A percentile compares a stretch with the other conserved stretches of the same genome.
phyloP scores from a whole-genome alignment of 2,329 filamentous ascomycete genomes.

The Colletotrichum australisinense region DNA sequence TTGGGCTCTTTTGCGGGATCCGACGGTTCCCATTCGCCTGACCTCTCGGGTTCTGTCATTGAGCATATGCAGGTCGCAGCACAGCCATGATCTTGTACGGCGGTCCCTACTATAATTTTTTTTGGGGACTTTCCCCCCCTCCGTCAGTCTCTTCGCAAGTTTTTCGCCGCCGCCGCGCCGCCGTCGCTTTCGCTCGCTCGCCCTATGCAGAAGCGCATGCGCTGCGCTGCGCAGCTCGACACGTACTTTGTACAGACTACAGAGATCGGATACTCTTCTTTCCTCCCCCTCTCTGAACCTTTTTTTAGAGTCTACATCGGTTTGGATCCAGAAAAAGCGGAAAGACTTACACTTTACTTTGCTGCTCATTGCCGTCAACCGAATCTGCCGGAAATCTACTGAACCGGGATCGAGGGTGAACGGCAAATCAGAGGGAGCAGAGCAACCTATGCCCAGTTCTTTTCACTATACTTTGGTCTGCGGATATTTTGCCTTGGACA shows the following conservation, averaged over 20 bases:
- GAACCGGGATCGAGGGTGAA: conserved; percentile 8
- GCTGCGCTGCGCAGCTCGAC: background rate
- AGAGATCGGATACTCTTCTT: background rate
- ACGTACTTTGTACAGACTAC: background rate
- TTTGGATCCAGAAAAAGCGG: conserved; percentile 6
- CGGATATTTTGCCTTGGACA: background rate
- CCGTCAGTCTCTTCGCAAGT: background rate
- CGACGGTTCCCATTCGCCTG: conserved; percentile 43
- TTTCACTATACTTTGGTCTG: background rate
- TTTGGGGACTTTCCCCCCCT: background rate
- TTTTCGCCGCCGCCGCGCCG: background rate
- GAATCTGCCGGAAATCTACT: conserved; percentile 11
- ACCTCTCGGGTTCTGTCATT: conserved; percentile 43
- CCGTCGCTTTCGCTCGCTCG: conserved; percentile 2
- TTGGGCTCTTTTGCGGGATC: conserved; percentile 37
- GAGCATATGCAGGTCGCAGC: conserved; percentile 48
- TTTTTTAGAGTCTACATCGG: conserved; percentile 3
- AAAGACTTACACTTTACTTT: background rate
- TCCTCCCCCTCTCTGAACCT: background rate
- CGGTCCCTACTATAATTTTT: conserved; percentile 15
- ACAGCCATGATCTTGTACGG: conserved; percentile 43
- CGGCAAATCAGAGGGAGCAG: background rate
- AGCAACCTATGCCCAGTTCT: background rate
- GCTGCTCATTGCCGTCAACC: conserved; percentile 4
- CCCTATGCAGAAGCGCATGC: background rate